Evolutionary conservation across 352 stramenopile genomes (phyloP).

Genomic region (Lagenidium giganteum): DNA sequence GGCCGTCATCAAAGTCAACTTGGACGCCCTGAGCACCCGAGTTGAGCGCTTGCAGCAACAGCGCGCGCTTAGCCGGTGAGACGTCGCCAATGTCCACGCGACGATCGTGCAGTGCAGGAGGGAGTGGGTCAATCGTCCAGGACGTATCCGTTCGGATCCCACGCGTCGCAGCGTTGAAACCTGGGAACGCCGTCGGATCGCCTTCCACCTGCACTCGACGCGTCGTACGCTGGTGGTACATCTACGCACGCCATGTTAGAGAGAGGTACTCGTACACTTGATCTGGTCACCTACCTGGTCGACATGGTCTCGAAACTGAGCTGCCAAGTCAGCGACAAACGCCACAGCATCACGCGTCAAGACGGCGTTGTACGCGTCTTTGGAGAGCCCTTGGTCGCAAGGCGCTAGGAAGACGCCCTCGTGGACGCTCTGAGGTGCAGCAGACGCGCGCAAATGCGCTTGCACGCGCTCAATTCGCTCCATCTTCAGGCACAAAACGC

Average conservation of each 20-base stretch:
- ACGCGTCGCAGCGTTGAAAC: constrained; percentile 74
- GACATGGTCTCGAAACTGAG: constrained; percentile 64
- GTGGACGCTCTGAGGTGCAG: neutral
- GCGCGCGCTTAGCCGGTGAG: constrained; percentile 80
- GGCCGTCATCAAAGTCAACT: constrained; percentile 75
- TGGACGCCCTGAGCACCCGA: constrained; percentile 87
- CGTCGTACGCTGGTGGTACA: constrained; percentile 53
- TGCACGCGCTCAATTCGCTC: constrained; percentile 19
- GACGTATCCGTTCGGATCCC: constrained; percentile 53
- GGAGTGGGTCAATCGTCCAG: constrained; percentile 61
- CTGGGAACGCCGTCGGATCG: constrained; percentile 66
- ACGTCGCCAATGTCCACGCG: constrained; percentile 94
- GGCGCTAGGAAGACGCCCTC: constrained; percentile 14
- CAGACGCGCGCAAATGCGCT: constrained; percentile 3
- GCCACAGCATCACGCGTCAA: constrained; percentile 78
- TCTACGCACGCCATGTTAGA: constrained; percentile 16
- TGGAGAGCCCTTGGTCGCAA: constrained; percentile 6
- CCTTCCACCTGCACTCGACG: constrained; percentile 28
- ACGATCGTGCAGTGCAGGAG: constrained; percentile 77
- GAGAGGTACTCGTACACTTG: neutral
- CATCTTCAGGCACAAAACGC: constrained; percentile 2
- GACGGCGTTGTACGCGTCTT: constrained; percentile 53
- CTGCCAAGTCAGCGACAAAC: constrained; percentile 83
- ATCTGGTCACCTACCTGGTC: constrained; percentile 20
- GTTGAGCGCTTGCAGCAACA: constrained; percentile 93